Base-by-base conservation (phyloP, 176 grass and related monocot genomes). In the Stipa capillata region DNA sequence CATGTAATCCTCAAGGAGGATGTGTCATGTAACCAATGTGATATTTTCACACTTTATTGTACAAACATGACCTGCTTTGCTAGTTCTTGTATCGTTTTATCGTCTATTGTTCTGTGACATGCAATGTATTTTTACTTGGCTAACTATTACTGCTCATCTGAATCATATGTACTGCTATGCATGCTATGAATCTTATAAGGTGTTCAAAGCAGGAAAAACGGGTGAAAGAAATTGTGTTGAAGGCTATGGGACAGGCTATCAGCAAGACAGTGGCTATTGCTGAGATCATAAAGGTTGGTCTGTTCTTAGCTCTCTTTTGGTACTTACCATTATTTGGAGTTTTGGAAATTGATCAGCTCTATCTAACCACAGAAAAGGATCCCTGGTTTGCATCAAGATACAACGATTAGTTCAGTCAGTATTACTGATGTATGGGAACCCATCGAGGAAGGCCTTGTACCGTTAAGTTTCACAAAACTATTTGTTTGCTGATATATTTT, bases 361-460 rank as follows among this genome's bases (percentile, higher is more conserved):
- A 76, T 65, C 17, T 17, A 40, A 82, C 18, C 82, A 73, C 94
- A 93, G 94, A 97, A 93, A 90, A 87, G 80, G 73, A 91, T 87
- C 78, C 88, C 85, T 87, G 90, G 90, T 65, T 69, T 97, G 81
- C 83, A 97, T 79, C 94, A 97, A 89, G 90, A 93, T 79, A 91
- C 88, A 68, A 66, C 86, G 72, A 97, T 93, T 52, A 93, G 90
- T 89, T 97, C 94, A 21, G 77, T 97, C 77, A 93, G 94, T 69
- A 93, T 97, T 77, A 97, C 88, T 51, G 90, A 97, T 83, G 90
- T 97, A 77, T 97, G 94, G 94, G 90, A 97, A 82, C 90, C 94
- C 51, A 97, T 91, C 80, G 90, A 97, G 77, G 90, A 97, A 79
- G 94, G 90, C 70, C 88, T 93, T 73, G 92, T 99, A 89, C 96